phyloP scores from a whole-genome alignment of 768 basidiomycete species.

The Pleurotus salmoneostramineus region DNA sequence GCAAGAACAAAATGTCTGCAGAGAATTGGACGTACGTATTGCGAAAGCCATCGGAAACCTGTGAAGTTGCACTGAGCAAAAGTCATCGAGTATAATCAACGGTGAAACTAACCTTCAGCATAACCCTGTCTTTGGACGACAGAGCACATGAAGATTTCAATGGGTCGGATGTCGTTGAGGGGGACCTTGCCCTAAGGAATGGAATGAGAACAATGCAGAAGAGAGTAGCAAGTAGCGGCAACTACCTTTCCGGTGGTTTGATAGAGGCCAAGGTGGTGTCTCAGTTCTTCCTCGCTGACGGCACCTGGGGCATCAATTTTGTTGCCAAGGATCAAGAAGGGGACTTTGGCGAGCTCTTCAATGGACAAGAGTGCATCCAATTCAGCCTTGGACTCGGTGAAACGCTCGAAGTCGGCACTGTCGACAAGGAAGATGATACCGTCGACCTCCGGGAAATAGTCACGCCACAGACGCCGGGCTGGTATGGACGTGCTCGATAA shows the following conservation, averaged over 20 bases:
- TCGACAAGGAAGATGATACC: conserved; percentile 99
- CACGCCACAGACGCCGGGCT: conserved; percentile 98
- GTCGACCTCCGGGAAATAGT: conserved; percentile 99
- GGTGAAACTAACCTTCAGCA: conserved; percentile 70
- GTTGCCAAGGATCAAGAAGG: conserved; percentile 98
- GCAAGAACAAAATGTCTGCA: not conserved
- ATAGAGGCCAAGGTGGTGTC: conserved; percentile 92
- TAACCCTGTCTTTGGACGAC: conserved; percentile 99
- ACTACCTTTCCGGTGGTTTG: conserved; percentile 98
- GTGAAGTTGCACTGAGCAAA: conserved; percentile 10
- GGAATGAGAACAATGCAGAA: not conserved
- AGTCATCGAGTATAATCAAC: not conserved
- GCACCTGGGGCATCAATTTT: conserved; percentile 99
- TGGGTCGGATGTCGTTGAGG: conserved; percentile 93
- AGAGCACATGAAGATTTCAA: conserved; percentile 99
- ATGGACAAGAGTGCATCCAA: conserved; percentile 94
- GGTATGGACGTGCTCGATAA: not conserved
- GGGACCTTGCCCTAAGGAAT: conserved; percentile 86
- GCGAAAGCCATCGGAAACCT: conserved; percentile 95
- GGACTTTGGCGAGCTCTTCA: conserved; percentile 92
- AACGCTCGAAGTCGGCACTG: conserved; percentile 94
- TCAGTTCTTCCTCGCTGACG: conserved; percentile 95
- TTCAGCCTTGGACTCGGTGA: conserved; percentile 95
- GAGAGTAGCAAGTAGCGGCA: not conserved
- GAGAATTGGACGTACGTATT: conserved; percentile 71